These are phyloP conservation scores for Axilococcus clingmanii DNA, from an alignment of 139 green algal genomes.

Conservation along the genomic window DNA sequence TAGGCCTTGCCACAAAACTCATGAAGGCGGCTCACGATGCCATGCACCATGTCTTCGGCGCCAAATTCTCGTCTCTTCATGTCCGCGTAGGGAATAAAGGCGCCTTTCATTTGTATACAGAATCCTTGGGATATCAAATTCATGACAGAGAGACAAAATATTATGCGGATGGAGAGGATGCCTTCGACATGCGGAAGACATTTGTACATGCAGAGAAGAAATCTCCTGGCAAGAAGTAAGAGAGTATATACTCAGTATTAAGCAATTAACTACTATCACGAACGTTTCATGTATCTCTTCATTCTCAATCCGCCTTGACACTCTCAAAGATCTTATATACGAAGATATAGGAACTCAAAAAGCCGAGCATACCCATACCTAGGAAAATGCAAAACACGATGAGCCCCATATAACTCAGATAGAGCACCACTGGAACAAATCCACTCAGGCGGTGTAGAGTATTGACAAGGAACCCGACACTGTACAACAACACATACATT, in stretches of 20 bases:
- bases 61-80: slow-evolving; percentile 90
- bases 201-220: slow-evolving; percentile 7
- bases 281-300: not conserved
- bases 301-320: slow-evolving; percentile 42
- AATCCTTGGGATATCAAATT: slow-evolving; percentile 89
- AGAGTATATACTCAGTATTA: not conserved
- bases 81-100: slow-evolving; percentile 92
- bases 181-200: slow-evolving; percentile 90
- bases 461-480: slow-evolving; percentile 59
- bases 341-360: slow-evolving; percentile 51
- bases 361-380: slow-evolving; percentile 72
- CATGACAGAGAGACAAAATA: slow-evolving; percentile 92
- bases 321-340: slow-evolving; percentile 40
- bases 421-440: slow-evolving; percentile 68
- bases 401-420: slow-evolving; percentile 78
- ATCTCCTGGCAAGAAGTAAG: not conserved
- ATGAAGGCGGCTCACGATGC: slow-evolving; percentile 85
- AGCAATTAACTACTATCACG: not conserved
- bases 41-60: slow-evolving; percentile 92
- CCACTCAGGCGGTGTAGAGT: slow-evolving; percentile 55
- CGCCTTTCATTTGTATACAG: slow-evolving; percentile 91
- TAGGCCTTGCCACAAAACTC: slow-evolving; percentile 90
- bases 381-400: slow-evolving; percentile 67
- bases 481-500: slow-evolving; percentile 45
- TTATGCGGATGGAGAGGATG: slow-evolving; percentile 95